Conservation (phyloP, 306 rosid species). For the Vicia faba region DNA sequence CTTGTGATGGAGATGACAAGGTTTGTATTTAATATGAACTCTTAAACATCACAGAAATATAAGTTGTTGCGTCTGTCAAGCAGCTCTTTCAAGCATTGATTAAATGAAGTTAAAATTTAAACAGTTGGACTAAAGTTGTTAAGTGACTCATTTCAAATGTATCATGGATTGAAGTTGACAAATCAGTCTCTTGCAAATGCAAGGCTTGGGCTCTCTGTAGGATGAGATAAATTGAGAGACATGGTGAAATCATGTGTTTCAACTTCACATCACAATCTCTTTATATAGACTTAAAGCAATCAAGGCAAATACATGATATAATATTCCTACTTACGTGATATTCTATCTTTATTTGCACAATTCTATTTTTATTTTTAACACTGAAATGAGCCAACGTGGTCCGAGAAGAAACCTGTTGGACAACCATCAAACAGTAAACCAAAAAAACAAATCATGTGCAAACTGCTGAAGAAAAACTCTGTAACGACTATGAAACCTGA, state of each 20-base stretch:
- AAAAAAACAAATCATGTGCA: too few relatives aligned
- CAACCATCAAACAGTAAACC: too few relatives aligned
- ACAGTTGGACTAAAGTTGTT: constrained; percentile 17
- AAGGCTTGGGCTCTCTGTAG: not conserved
- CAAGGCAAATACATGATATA: not conserved
- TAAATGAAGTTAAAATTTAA: constrained; percentile 12
- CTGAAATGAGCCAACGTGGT: too few relatives aligned
- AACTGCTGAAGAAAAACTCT: too few relatives aligned
- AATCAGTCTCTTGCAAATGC: constrained; percentile 15
- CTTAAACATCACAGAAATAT: constrained; percentile 1
- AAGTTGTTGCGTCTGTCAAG: constrained; percentile 22
- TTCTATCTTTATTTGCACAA: not conserved
- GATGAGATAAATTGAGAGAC: not conserved
- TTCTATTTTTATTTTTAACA: not conserved
- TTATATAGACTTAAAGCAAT: not conserved
- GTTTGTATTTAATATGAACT: constrained; percentile 52
- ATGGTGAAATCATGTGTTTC: not conserved
- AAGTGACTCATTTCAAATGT: constrained; percentile 23
- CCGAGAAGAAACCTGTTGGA: too few relatives aligned
- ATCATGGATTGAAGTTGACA: not conserved
- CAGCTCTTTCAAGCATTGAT: not conserved
- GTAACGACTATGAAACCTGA: too few relatives aligned
- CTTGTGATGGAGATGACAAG: constrained; percentile 53
- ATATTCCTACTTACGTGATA: not conserved
- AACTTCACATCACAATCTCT: not conserved